Base-by-base conservation (phyloP, 176 grass and related monocot genomes). In the Elaeis guineensis region DNA sequence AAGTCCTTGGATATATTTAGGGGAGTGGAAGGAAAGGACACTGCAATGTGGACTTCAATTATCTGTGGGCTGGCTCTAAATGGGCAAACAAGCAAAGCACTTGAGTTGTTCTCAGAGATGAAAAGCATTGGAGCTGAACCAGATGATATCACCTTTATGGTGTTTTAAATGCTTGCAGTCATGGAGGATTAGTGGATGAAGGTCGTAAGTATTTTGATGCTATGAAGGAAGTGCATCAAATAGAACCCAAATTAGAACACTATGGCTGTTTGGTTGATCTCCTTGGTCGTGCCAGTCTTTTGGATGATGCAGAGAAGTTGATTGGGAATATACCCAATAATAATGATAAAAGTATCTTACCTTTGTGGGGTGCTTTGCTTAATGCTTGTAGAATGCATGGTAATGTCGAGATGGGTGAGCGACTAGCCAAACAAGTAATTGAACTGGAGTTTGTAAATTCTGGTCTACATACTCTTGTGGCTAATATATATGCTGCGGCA, bases 121-220 rank as follows among this genome's bases (percentile, higher is more conserved):
- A 52, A 59, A 49, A 79, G 54, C 56, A 48, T 57, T 51, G 67
- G 64, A 32, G 25, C 8, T 55, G 77, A 55, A 62, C 79, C 87
- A 32, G 79, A 86, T 32, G 58, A 71, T 2, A 70, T 90, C 55
- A 86, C 82, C 1, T 82, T 86, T 26, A 73, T 3, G 60, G 78
- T 26, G 59, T 90, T 49, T 28, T 86, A 55, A 86, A 24, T 52
- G 82, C 82, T 32, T 90, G 87, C 49, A 77, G 61, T 66, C 87
- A 86, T 82, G 79, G 76, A 70, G 87, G 87, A 16, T 77, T 82
- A 63, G 79, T 86, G 25, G 69, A 79, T 17, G 82, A 90, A 81
- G 82, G 87, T 15, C 60, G 57, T 49, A 72, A 50, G 49, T 49
- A 79, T 39, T 82, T 90, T 50, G 17, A 20, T 49, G 32, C 52